Evolutionary conservation across 2,329 filamentous ascomycete species (phyloP).

Genomic region (Scedosporium apiospermum): DNA sequence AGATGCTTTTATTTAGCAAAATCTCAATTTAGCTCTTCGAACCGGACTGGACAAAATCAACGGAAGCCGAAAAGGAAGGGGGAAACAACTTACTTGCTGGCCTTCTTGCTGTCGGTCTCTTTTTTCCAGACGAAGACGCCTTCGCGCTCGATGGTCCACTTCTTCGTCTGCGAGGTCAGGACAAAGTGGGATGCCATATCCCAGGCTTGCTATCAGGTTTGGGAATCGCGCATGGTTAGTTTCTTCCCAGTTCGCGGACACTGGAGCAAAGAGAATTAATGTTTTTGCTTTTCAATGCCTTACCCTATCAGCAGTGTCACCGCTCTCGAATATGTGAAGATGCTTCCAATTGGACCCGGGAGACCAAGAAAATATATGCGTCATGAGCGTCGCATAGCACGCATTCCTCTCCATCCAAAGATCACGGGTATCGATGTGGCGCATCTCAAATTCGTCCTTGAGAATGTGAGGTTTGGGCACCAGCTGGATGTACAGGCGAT

Average conservation of each 20-base stretch:
- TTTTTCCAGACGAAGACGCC: constrained; percentile 31
- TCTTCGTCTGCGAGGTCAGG: constrained; percentile 21
- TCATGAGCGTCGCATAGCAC: constrained; percentile 36
- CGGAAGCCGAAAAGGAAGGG: neutral
- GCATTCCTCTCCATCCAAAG: constrained; percentile 46
- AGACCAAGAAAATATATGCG: constrained; percentile 23
- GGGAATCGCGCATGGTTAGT: neutral
- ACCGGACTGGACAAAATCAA: neutral
- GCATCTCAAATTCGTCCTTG: constrained; percentile 24
- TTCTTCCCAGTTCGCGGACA: too few relatives aligned
- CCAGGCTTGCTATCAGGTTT: constrained; percentile 26
- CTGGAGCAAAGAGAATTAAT: neutral
- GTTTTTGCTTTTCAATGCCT: neutral
- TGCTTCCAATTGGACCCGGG: constrained; percentile 24
- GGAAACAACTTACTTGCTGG: neutral
- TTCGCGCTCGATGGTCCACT: constrained; percentile 33
- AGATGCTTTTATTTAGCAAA: neutral
- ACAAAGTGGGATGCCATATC: constrained; percentile 32
- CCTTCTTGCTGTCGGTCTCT: constrained; percentile 7
- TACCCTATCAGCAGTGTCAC: constrained; percentile 32
- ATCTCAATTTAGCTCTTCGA: neutral
- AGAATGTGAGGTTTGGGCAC: constrained; percentile 27
- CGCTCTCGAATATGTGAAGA: constrained; percentile 39
- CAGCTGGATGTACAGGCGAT: constrained; percentile 44
- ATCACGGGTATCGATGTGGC: constrained; percentile 30